Conservation (phyloP, 164 flowering plant species). For the Nelumbo lutea region DNA sequence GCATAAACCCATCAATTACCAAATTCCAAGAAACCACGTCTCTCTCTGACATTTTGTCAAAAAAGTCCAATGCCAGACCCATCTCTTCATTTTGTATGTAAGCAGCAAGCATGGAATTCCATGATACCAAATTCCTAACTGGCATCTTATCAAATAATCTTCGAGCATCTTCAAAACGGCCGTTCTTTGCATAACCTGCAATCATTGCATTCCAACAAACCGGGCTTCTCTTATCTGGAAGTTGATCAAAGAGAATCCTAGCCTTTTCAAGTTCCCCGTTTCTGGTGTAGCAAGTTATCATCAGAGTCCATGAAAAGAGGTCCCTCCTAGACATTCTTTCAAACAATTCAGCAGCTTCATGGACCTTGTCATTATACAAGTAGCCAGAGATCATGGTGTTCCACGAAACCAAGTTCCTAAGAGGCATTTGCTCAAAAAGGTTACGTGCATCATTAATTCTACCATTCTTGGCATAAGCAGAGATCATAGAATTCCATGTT, state of each 20-base stretch:
- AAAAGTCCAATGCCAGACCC: neutral
- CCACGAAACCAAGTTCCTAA: too few species aligned
- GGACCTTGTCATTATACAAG: neutral
- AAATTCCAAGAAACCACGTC: neutral
- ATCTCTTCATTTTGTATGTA: neutral
- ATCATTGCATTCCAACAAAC: neutral
- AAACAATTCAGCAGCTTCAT: neutral
- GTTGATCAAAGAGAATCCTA: neutral
- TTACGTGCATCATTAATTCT: too few species aligned
- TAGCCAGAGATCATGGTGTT: too few species aligned
- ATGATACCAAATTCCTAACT: neutral
- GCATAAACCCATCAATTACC: neutral
- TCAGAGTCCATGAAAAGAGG: neutral
- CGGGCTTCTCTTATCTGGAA: neutral
- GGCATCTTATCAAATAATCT: neutral
- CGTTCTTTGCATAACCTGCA: neutral
- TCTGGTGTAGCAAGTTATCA: neutral
- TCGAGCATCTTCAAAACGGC: neutral
- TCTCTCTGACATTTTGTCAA: neutral
- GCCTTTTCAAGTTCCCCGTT: neutral
- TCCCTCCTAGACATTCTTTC: neutral
- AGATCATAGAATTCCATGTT: too few species aligned
- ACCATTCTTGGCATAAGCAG: too few species aligned
- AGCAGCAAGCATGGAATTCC: neutral
- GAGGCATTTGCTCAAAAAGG: too few species aligned